Conservation (phyloP, 257 asterid genomes). For the Knoxia roxburghii region DNA sequence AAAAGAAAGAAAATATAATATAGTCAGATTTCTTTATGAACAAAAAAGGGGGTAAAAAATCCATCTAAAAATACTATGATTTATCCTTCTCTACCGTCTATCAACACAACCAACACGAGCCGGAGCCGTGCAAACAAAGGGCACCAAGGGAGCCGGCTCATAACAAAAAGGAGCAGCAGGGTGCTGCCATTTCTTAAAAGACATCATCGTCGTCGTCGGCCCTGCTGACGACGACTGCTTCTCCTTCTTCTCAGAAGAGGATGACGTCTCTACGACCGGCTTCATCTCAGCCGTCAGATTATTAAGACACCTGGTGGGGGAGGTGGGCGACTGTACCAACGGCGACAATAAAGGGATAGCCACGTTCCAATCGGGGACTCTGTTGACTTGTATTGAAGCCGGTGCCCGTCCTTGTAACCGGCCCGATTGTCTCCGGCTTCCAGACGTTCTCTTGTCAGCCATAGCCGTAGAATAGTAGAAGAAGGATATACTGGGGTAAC, state of each 20-base stretch:
- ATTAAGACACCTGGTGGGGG: slow-evolving; percentile 10
- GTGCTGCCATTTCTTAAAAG: slow-evolving; percentile 30
- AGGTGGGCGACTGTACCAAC: slow-evolving; percentile 50
- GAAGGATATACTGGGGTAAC: too few species aligned
- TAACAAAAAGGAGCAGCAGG: slow-evolving; percentile 28
- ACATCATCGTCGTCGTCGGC: slow-evolving; percentile 10
- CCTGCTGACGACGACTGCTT: slow-evolving; percentile 3
- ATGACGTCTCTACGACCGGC: slow-evolving; percentile 9
- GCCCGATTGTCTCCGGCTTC: slow-evolving; percentile 37
- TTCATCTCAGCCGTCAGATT: slow-evolving; percentile 31
- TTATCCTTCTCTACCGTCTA: slow-evolving; percentile 24
- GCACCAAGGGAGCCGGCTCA: slow-evolving; percentile 29
- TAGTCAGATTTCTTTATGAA: neutral
- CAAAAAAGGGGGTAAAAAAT: neutral
- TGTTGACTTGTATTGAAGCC: slow-evolving; percentile 47
- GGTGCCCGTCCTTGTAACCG: slow-evolving; percentile 58
- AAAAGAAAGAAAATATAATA: too few species aligned
- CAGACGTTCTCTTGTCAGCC: slow-evolving; percentile 32
- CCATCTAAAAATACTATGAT: neutral
- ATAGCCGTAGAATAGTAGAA: slow-evolving; percentile 4
- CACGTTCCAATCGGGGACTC: slow-evolving; percentile 53
- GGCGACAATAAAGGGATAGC: slow-evolving; percentile 67
- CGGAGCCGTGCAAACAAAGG: slow-evolving; percentile 43
- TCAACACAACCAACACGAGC: slow-evolving; percentile 26
- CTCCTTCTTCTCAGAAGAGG: slow-evolving; percentile 10